These are phyloP conservation scores for Neurospora intermedia DNA, from an alignment of 495 filamentous ascomycete species.

Conservation along the genomic window DNA sequence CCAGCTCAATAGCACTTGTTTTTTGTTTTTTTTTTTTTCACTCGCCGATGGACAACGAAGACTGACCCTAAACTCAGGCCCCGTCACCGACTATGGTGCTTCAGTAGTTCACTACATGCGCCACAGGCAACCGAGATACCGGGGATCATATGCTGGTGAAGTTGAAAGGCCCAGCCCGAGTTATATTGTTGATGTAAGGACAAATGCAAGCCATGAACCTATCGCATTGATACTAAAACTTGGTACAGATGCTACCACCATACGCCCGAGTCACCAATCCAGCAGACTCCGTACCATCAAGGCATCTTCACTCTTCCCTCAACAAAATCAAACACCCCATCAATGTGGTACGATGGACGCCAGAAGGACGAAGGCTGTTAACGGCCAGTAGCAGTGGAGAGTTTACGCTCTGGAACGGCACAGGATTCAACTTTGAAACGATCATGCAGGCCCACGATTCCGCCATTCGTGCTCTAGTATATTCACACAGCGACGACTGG, in stretches of 20 bases:
- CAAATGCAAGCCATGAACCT: background rate
- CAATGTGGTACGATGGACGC: constrained; percentile 96
- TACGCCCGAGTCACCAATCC: constrained; percentile 58
- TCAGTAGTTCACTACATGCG: constrained; percentile 91
- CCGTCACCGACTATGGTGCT: constrained; percentile 92
- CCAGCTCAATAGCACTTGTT: background rate
- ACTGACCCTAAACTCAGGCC: constrained; percentile 40
- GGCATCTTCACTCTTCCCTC: constrained; percentile 86
- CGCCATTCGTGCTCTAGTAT: constrained; percentile 76
- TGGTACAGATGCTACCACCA: constrained; percentile 71
- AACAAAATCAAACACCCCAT: constrained; percentile 97
- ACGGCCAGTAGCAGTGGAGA: constrained; percentile 93
- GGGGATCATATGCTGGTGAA: constrained; percentile 55
- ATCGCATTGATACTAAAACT: constrained; percentile 15
- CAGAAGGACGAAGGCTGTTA: constrained; percentile 81
- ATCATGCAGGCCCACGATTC: constrained; percentile 97
- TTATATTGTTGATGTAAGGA: constrained; percentile 78
- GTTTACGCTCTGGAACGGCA: constrained; percentile 98
- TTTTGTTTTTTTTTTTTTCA: too few relatives aligned
- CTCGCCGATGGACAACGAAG: background rate
- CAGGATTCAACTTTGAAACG: constrained; percentile 97
- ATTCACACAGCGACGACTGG: constrained; percentile 95
- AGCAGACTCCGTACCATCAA: constrained; percentile 74
- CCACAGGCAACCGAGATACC: constrained; percentile 66
- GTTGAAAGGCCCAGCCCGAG: constrained; percentile 74